Evolutionary conservation across 495 filamentous ascomycete species (phyloP).

Genomic region (Poronia punctata): DNA sequence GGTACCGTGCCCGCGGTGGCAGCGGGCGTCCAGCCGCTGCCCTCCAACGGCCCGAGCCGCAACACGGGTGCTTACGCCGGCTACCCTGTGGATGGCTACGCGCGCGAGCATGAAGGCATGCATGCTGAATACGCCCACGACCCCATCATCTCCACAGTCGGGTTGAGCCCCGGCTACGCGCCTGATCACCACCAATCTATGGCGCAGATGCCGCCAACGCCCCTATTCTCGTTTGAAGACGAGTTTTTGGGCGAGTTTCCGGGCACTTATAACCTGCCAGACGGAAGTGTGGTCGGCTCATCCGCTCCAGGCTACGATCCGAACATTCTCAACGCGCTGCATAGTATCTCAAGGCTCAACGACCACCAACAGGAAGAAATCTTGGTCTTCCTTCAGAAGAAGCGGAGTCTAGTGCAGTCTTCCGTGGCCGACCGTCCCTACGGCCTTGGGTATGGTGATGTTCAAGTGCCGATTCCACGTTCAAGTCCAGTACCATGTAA

Average conservation of each 20-base stretch:
- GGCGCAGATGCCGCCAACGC: constrained; percentile 17
- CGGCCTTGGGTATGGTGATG: constrained; percentile 12
- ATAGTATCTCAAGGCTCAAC: constrained; percentile 17
- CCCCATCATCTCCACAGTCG: background rate
- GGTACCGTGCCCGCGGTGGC: constrained; percentile 12
- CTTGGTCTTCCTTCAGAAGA: constrained; percentile 21
- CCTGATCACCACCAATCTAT: constrained; percentile 11
- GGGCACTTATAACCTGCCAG: constrained; percentile 7
- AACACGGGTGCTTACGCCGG: constrained; percentile 2
- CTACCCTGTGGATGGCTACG: constrained; percentile 2
- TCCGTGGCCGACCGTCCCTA: constrained; percentile 7
- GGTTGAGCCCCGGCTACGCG: constrained; percentile 4
- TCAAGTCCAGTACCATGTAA: constrained; percentile 19
- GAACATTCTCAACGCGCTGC: constrained; percentile 15
- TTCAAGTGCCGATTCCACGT: constrained; percentile 8
- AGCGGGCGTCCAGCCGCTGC: constrained; percentile 11
- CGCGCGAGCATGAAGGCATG: background rate
- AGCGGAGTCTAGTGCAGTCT: constrained; percentile 8
- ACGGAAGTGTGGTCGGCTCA: background rate
- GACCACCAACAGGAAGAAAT: constrained; percentile 20
- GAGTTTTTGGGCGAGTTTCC: constrained; percentile 11
- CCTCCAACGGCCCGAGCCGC: constrained; percentile 8
- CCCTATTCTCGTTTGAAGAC: constrained; percentile 17
- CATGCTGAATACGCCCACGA: background rate
- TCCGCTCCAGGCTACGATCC: constrained; percentile 9